Evolutionary conservation across 2,329 filamentous ascomycete genomes (phyloP), one percentile per base, ranked within the genome.

Genomic region (Alternaria triticimaculans): DNA sequence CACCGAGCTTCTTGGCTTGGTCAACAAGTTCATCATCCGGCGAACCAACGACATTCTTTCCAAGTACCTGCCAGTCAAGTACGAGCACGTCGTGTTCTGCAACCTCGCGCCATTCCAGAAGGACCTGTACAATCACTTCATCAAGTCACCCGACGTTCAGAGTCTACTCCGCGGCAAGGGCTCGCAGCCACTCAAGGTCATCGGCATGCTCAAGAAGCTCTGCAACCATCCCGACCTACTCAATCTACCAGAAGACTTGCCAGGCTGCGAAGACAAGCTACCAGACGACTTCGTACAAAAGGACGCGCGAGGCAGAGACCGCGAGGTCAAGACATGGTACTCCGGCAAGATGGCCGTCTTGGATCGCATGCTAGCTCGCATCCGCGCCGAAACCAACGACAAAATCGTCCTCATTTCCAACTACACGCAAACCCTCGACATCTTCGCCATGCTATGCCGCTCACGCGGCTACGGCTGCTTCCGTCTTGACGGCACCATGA

Each of bases 401-500:
- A 99, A 99, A 81, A 99, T 99, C 74, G 96, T 99, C 12, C 88
- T 99, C 61, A 99, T 99, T 80, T 97, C 93, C 80, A 99, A 99
- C 77, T 99, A 98, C 81, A 99, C 96, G 0, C 92, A 96, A 72
- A 99, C 96, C 0, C 87, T 99, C 5, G 96, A 99, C 79, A 86
- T 99, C 4, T 98, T 99, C 76, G 94, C 97, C 71, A 90, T 89
- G 65, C 87, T 99, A 9, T 99, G 96, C 77, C 92, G 95, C 45
- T 87, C 89, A 60, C 92, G 94, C 15, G 87, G 86, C 3, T 99
- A 99, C 75, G 95, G 95, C 44, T 92, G 86, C 70, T 86, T 99
- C 55, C 91, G 96, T 26, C 90, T 99, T 4, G 96, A 99, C 75
- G 96, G 96, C 48, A 97, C 93, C 8, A 98, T 99, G 96, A 96